These are phyloP conservation scores for Bolboschoenus planiculmis DNA, from an alignment of 176 grass and related monocot genomes.

Conservation along the genomic window DNA sequence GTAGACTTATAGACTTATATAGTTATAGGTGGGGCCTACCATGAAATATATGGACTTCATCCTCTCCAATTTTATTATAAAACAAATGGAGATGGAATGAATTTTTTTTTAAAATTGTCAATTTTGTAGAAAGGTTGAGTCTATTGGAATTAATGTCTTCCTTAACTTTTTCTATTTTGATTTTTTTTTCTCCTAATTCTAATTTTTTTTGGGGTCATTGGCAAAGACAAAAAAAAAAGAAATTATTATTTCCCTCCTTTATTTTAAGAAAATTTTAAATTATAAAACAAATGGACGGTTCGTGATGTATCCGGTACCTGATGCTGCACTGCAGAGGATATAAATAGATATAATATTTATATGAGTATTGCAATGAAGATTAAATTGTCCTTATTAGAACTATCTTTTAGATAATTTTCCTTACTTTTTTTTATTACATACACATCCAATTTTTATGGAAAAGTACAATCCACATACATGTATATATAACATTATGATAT, in stretches of 20 bases:
- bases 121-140: neutral
- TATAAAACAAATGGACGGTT: too few relatives aligned
- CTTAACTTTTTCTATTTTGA: neutral
- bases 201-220: neutral
- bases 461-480: too few relatives aligned
- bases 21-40: neutral
- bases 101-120: neutral
- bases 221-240: neutral
- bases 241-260: neutral
- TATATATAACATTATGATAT: too few relatives aligned
- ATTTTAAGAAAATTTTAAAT: neutral
- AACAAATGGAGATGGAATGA: neutral
- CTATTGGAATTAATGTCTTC: neutral
- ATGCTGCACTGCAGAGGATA: too few relatives aligned
- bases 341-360: too few relatives aligned
- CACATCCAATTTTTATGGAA: too few relatives aligned
- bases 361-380: too few relatives aligned
- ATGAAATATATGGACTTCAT: neutral
- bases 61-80: neutral
- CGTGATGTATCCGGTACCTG: too few relatives aligned
- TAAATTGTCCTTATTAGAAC: too few relatives aligned
- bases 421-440: too few relatives aligned
- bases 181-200: neutral
- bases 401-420: too few relatives aligned
- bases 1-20: neutral